phyloP scores from a whole-genome alignment of 331 rosid genomes.

The Dryas integrifolia region DNA sequence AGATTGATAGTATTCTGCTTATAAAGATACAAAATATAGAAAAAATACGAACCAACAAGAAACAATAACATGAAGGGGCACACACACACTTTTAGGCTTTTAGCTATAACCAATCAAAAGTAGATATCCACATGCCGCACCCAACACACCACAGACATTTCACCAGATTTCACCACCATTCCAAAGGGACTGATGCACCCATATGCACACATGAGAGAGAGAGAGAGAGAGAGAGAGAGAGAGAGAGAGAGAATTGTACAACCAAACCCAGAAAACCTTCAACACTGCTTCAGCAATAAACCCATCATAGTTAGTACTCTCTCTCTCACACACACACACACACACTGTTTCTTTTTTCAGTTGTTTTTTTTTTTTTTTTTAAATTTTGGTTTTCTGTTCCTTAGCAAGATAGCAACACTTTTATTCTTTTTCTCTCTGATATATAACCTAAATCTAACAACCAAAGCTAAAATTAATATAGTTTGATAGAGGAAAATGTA shows the following conservation, averaged over 20 bases:
- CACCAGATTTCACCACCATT: background rate
- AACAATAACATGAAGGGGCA: background rate
- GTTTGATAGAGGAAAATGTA: background rate
- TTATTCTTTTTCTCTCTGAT: background rate
- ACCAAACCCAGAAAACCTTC: background rate
- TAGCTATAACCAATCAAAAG: background rate
- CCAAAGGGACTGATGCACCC: background rate
- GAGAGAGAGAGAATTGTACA: background rate
- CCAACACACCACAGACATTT: background rate
- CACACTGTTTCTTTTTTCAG: no score
- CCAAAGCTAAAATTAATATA: background rate
- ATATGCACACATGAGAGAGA: background rate
- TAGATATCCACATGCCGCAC: background rate
- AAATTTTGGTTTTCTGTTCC: no score
- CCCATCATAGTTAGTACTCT: no score
- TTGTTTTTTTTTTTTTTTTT: no score
- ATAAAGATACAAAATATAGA: background rate
- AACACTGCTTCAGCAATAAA: no score
- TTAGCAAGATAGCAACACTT: background rate
- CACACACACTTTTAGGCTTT: background rate
- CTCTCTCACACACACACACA: no score
- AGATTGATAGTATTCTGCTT: background rate
- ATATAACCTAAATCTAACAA: background rate
- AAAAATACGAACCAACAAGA: conserved; percentile 5
- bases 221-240: no score